A percentile compares a stretch with the other conserved stretches of the same genome.
phyloP scores from a whole-genome alignment of 2,329 filamentous ascomycete genomes.

The Colletotrichum tropicicola region DNA sequence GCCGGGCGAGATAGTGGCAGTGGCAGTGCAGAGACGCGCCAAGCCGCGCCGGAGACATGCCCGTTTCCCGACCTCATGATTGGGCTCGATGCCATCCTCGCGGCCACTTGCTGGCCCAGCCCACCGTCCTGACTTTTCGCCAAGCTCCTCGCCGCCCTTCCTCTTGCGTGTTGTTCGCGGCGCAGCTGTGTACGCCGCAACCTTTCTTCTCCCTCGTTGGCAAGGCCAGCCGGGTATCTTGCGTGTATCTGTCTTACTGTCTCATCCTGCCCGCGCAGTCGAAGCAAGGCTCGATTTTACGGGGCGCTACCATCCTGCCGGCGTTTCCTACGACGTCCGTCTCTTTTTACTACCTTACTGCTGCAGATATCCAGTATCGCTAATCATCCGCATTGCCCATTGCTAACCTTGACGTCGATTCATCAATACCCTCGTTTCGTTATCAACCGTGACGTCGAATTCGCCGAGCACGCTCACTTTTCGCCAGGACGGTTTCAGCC shows the following conservation, averaged over 20 bases:
- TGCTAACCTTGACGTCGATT: not conserved
- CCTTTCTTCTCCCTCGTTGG: not conserved
- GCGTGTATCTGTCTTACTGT: not conserved
- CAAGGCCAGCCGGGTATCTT: not conserved
- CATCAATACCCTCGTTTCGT: not conserved
- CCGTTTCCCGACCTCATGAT: not conserved
- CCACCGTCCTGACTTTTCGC: slow-evolving; percentile 21
- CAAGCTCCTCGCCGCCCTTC: slow-evolving; percentile 6
- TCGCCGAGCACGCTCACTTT: not conserved
- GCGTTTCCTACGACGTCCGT: slow-evolving; percentile 1
- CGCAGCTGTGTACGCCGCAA: slow-evolving; percentile 16
- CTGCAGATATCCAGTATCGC: no score
- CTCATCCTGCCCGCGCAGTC: not conserved
- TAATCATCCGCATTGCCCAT: not conserved
- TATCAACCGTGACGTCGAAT: slow-evolving; percentile 8
- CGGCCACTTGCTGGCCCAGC: no score
- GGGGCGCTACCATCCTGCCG: not conserved
- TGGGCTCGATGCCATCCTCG: not conserved
- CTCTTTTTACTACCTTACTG: no score
- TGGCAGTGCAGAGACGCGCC: slow-evolving; percentile 24
- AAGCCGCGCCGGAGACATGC: slow-evolving; percentile 7
- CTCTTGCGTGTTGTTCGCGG: slow-evolving; percentile 24
- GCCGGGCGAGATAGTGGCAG: slow-evolving; percentile 20
- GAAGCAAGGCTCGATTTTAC: not conserved
- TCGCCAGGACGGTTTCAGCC: slow-evolving; percentile 17